Evolutionary conservation across 108 stramenopile genomes (phyloP).

Genomic region (Discostella pseudostelligera): DNA sequence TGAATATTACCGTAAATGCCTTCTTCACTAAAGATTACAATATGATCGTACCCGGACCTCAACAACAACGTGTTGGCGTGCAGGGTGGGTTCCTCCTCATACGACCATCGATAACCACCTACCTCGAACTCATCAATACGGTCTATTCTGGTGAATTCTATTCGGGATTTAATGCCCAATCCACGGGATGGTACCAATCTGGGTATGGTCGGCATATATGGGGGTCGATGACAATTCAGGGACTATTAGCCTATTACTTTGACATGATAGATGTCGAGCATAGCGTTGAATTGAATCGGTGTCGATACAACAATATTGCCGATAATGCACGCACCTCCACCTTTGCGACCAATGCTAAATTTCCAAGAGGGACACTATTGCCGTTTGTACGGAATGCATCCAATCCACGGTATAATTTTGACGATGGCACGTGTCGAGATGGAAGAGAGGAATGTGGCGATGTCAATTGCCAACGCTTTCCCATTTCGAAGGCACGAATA

Average conservation of each 20-base stretch:
- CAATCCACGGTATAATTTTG: too few relatives aligned
- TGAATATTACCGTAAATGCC: slow-evolving; percentile 44
- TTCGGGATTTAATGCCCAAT: neutral
- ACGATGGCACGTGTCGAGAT: too few relatives aligned
- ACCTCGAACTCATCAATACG: slow-evolving; percentile 50
- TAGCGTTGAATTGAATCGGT: slow-evolving; percentile 68
- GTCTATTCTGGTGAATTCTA: slow-evolving; percentile 61
- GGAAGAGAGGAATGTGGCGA: too few relatives aligned
- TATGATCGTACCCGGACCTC: slow-evolving; percentile 36
- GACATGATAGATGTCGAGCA: slow-evolving; percentile 24
- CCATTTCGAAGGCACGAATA: too few relatives aligned
- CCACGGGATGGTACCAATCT: slow-evolving; percentile 52
- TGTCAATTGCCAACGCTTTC: too few relatives aligned
- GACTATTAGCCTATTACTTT: slow-evolving; percentile 78
- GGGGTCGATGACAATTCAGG: slow-evolving; percentile 46
- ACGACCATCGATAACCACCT: slow-evolving; percentile 55
- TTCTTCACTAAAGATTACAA: slow-evolving; percentile 68
- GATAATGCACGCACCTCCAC: too few relatives aligned
- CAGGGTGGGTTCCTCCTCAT: slow-evolving; percentile 90
- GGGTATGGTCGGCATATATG: slow-evolving; percentile 70
- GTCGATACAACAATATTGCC: too few relatives aligned
- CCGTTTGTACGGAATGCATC: too few relatives aligned
- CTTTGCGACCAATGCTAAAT: too few relatives aligned
- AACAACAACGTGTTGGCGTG: slow-evolving; percentile 49
- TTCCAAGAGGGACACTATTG: too few relatives aligned